Conservation (phyloP, 768 basidiomycete species). For the Mycena galopus region DNA sequence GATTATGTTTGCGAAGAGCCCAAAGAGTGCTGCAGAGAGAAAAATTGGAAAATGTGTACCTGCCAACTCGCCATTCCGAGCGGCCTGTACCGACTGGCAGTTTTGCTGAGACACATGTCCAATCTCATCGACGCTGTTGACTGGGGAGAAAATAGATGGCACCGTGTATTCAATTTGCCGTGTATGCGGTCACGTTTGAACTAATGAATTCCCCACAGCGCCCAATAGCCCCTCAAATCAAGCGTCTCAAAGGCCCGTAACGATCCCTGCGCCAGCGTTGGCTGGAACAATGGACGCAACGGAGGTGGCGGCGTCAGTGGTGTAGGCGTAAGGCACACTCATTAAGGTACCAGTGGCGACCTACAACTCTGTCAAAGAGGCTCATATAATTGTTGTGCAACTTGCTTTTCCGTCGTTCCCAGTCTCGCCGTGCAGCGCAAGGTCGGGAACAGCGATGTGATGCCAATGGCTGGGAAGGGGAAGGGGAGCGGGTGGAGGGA, state of each 20-base stretch:
- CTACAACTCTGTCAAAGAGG: slow-evolving; percentile 10
- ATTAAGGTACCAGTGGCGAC: slow-evolving; percentile 29
- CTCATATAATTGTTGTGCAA: not conserved
- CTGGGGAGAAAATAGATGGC: no score
- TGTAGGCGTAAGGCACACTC: slow-evolving; percentile 32
- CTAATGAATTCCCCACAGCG: not conserved
- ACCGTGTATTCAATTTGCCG: not conserved
- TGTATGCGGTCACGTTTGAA: not conserved
- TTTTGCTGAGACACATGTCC: no score
- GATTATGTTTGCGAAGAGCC: no score
- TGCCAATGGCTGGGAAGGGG: no score
- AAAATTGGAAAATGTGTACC: no score
- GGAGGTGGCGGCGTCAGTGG: slow-evolving; percentile 19
- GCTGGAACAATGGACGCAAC: slow-evolving; percentile 24
- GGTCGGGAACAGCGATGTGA: slow-evolving; percentile 71
- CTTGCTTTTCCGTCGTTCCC: slow-evolving; percentile 47
- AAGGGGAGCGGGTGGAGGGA: slow-evolving; percentile 23
- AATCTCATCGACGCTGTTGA: no score
- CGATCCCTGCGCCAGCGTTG: slow-evolving; percentile 29
- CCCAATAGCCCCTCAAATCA: not conserved
- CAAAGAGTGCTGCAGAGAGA: no score
- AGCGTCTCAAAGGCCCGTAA: slow-evolving; percentile 24
- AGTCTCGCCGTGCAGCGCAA: slow-evolving; percentile 40
- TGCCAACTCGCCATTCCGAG: no score
- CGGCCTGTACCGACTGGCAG: no score